A percentile compares a stretch with the other conserved stretches of the same genome.
Conservation (phyloP, 78 protist genomes). For the Dictyostelium firmibasis region DNA sequence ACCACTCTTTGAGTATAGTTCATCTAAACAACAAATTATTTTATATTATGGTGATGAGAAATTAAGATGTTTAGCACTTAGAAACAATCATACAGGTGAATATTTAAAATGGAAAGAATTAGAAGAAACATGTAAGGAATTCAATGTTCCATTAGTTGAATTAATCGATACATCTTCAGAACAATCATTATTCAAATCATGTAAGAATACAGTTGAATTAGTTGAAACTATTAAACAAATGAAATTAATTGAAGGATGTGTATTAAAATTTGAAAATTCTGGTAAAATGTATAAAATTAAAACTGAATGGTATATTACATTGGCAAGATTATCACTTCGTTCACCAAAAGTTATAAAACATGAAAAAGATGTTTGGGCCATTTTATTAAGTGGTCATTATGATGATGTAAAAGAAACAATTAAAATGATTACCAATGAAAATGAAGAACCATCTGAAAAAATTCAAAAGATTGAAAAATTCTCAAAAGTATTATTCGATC, state of each 20-base stretch:
- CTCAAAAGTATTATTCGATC: background rate
- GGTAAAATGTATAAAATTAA: constrained; percentile 57
- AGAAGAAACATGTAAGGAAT: background rate
- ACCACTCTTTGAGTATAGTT: constrained; percentile 55
- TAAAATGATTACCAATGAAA: background rate
- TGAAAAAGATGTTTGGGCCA: constrained; percentile 60
- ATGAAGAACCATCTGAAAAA: background rate
- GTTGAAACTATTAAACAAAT: background rate
- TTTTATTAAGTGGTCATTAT: background rate
- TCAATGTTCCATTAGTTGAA: background rate
- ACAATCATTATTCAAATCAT: background rate
- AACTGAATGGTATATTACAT: constrained; percentile 13
- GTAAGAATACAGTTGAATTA: background rate
- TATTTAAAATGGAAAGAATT: background rate
- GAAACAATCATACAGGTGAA: constrained; percentile 46
- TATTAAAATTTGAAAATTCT: constrained; percentile 19
- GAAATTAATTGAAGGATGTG: constrained; percentile 36
- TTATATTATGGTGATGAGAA: constrained; percentile 10
- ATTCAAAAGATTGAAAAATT: constrained; percentile 8
- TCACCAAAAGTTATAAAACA: background rate
- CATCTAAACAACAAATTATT: constrained; percentile 23
- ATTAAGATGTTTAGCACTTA: background rate
- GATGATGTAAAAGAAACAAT: constrained; percentile 17
- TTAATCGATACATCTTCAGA: background rate
- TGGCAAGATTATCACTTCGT: background rate